Conservation (phyloP, 2,329 filamentous ascomycete genomes). For the Cryphonectria naterciae region DNA sequence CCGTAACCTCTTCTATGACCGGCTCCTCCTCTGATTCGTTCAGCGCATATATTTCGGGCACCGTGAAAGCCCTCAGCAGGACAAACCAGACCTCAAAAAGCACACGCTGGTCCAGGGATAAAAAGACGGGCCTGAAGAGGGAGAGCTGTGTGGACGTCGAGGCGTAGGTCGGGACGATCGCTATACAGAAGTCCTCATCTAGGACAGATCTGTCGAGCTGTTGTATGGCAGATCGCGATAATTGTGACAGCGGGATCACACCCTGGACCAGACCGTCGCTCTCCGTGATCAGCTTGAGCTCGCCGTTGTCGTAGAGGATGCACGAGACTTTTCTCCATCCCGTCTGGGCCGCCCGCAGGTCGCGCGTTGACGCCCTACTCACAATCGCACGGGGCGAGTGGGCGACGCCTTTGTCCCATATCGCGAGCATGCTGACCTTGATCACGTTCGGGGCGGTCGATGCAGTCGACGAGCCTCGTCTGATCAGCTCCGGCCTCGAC, state of each 20-base stretch:
- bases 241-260: conserved; percentile 82
- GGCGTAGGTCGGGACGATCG: conserved; percentile 92
- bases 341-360: conserved; percentile 56
- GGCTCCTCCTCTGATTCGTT: conserved; percentile 49
- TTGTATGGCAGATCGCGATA: conserved; percentile 89
- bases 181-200: conserved; percentile 91
- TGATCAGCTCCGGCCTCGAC: conserved; percentile 47
- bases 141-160: conserved; percentile 73
- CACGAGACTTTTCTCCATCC: conserved; percentile 90
- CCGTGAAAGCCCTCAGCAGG: conserved; percentile 84
- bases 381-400: conserved; percentile 59
- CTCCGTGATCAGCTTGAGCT: conserved; percentile 88
- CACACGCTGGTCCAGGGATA: conserved; percentile 83
- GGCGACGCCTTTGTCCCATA: conserved; percentile 81
- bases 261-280: conserved; percentile 80
- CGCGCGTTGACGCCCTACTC: conserved; percentile 60
- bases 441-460: conserved; percentile 64
- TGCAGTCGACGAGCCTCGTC: conserved; percentile 44
- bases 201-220: conserved; percentile 87
- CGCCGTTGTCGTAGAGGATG: conserved; percentile 91
- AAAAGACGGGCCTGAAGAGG: conserved; percentile 83
- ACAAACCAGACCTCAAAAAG: conserved; percentile 99
- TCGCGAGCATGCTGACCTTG: conserved; percentile 88
- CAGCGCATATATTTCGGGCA: conserved; percentile 84
- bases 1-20: conserved; percentile 50